Conservation (phyloP, 805 yeast genomes). For the Candida boidinii region DNA sequence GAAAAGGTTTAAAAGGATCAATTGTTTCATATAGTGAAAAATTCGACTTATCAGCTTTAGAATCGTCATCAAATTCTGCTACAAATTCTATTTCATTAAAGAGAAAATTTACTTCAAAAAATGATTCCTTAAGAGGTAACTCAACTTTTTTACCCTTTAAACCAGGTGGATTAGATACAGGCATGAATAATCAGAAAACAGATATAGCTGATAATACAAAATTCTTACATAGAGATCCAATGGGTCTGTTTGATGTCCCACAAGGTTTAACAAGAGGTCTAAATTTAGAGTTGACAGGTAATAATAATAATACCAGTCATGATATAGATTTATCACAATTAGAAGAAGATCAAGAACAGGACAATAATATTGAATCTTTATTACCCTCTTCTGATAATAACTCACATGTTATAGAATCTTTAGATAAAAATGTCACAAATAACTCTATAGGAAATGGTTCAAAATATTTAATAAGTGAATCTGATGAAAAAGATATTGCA, state of each 20-base stretch:
- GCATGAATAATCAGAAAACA: background rate
- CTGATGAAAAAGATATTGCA: slow-evolving; percentile 14
- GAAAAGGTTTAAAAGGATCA: slow-evolving; percentile 69
- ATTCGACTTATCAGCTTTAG: slow-evolving; percentile 33
- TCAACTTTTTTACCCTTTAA: slow-evolving; percentile 77
- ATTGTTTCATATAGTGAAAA: slow-evolving; percentile 60
- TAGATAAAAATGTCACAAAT: slow-evolving; percentile 1
- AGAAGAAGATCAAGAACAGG: slow-evolving; percentile 5
- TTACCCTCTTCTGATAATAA: too few species aligned
- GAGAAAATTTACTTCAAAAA: slow-evolving; percentile 55
- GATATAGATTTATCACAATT: slow-evolving; percentile 4
- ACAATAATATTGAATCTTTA: slow-evolving; percentile 4
- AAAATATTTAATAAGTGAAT: slow-evolving; percentile 35
- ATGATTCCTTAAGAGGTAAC: slow-evolving; percentile 59
- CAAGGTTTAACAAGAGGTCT: slow-evolving; percentile 79
- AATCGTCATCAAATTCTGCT: slow-evolving; percentile 41
- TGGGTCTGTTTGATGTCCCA: slow-evolving; percentile 77
- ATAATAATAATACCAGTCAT: slow-evolving; percentile 6
- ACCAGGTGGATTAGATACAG: slow-evolving; percentile 69
- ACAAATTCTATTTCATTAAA: slow-evolving; percentile 66
- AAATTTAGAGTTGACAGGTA: slow-evolving; percentile 11
- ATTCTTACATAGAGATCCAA: slow-evolving; percentile 53
- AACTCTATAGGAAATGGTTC: slow-evolving; percentile 41
- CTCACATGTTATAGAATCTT: background rate
- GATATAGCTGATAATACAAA: slow-evolving; percentile 23